Conservation (phyloP, 176 grass and related monocot species). For the Eremochloa ophiuroides region DNA sequence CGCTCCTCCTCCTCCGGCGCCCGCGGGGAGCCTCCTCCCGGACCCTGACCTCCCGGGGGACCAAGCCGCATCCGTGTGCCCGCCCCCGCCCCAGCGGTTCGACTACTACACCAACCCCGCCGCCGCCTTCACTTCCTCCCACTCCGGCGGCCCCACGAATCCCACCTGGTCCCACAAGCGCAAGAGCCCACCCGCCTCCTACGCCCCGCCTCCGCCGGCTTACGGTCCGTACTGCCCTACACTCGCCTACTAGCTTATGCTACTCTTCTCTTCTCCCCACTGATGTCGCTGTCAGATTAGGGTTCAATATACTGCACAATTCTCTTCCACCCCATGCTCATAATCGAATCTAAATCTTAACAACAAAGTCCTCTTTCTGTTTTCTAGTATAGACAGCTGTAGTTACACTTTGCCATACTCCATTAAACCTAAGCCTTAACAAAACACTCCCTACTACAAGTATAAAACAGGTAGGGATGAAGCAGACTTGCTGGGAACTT, state of each 20-base stretch:
- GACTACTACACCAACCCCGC: conserved; percentile 56
- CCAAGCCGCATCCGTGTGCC: background rate
- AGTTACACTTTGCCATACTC: background rate
- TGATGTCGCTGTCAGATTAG: background rate
- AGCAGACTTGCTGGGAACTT: background rate
- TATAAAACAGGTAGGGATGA: background rate
- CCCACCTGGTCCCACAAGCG: conserved; percentile 28
- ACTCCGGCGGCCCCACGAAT: conserved; percentile 9
- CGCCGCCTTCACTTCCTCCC: conserved; percentile 45
- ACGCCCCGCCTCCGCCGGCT: conserved; percentile 12
- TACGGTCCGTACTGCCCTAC: conserved; percentile 24
- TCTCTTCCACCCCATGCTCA: background rate
- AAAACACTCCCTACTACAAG: background rate
- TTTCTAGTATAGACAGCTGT: background rate
- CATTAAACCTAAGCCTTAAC: background rate
- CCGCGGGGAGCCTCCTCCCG: conserved; percentile 31
- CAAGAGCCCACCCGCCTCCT: conserved; percentile 1
- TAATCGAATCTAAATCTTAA: background rate
- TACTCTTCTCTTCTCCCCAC: background rate
- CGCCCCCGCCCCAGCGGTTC: conserved; percentile 17
- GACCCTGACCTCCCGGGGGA: conserved; percentile 1
- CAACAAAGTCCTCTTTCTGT: background rate
- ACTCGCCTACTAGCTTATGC: background rate
- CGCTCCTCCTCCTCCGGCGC: background rate
- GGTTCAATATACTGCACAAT: background rate